A percentile compares a stretch with the other conserved stretches of the same genome.
Evolutionary conservation across 768 basidiomycete genomes (phyloP).

Genomic region (Suillus sp.): DNA sequence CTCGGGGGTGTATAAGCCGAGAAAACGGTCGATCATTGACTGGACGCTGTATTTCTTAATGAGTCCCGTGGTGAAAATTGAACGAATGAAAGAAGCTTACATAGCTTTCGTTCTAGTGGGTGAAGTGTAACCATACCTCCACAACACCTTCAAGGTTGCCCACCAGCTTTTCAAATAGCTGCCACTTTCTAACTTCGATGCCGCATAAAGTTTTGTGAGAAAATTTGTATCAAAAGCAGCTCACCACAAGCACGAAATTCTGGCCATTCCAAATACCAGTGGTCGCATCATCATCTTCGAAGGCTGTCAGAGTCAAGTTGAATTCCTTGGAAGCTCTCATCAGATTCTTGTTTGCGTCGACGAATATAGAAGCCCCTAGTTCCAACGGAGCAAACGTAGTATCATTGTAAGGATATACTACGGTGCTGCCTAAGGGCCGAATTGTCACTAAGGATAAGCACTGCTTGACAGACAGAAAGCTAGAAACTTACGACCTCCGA

Average conservation of each 20-base stretch:
- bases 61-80: neutral
- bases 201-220: constrained; percentile 4
- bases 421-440: constrained; percentile 63
- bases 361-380: constrained; percentile 88
- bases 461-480: neutral
- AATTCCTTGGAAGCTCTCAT: constrained; percentile 81
- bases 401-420: constrained; percentile 71
- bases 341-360: constrained; percentile 69
- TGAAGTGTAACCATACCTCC: constrained; percentile 73
- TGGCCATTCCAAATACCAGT: constrained; percentile 86
- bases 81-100: constrained; percentile 37
- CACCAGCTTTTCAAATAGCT: constrained; percentile 52
- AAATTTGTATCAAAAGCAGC: constrained; percentile 21
- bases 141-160: constrained; percentile 72
- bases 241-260: constrained; percentile 64
- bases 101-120: constrained; percentile 58
- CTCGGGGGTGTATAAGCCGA: constrained; percentile 54
- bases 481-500: constrained; percentile 79
- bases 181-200: constrained; percentile 45
- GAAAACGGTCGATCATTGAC: constrained; percentile 51
- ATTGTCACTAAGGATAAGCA: constrained; percentile 10
- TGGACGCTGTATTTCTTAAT: constrained; percentile 47
- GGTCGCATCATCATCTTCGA: constrained; percentile 50
- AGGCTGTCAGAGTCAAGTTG: constrained; percentile 56
- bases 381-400: constrained; percentile 65